A percentile compares a stretch with the other conserved stretches of the same genome.
Evolutionary conservation across 768 basidiomycete genomes (phyloP).

Genomic region (Leccinellum luteum): DNA sequence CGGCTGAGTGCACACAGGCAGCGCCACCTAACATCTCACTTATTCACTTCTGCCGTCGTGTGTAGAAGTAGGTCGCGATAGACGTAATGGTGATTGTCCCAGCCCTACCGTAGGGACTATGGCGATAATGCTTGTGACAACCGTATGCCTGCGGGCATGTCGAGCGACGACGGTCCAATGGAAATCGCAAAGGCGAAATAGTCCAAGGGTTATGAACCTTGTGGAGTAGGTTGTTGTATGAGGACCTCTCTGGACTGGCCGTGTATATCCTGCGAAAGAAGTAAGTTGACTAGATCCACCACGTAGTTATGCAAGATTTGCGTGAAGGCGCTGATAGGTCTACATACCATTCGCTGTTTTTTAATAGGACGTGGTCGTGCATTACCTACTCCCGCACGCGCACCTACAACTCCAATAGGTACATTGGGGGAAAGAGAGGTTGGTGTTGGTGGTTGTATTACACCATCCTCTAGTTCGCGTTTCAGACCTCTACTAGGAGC

Average conservation of each 20-base stretch:
- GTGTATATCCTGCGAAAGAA: conserved; percentile 50
- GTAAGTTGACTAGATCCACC: conserved; percentile 8
- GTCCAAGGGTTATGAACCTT: conserved; percentile 47
- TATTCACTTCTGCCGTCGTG: conserved; percentile 8
- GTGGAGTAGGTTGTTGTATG: conserved; percentile 72
- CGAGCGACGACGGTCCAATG: conserved; percentile 7
- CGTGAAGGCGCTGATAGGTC: not conserved
- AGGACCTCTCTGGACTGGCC: conserved; percentile 63
- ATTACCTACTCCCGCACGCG: conserved; percentile 56
- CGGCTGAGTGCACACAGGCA: conserved; percentile 20
- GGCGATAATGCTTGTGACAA: conserved; percentile 3
- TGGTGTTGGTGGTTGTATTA: conserved; percentile 22
- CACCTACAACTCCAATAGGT: conserved; percentile 38
- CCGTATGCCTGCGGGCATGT: conserved; percentile 7
- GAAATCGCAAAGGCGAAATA: conserved; percentile 3
- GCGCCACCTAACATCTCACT: conserved; percentile 12
- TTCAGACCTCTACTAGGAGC: conserved; percentile 31
- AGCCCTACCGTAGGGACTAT: conserved; percentile 1
- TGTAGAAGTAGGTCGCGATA: conserved; percentile 9
- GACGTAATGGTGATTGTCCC: conserved; percentile 3
- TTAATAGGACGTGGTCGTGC: conserved; percentile 68
- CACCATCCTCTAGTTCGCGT: conserved; percentile 30
- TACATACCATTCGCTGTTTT: conserved; percentile 69
- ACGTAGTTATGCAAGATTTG: not conserved
- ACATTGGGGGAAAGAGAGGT: conserved; percentile 22